Base-by-base conservation (phyloP, 805 yeast genomes). In the Metschnikowia drakensbergensis region DNA sequence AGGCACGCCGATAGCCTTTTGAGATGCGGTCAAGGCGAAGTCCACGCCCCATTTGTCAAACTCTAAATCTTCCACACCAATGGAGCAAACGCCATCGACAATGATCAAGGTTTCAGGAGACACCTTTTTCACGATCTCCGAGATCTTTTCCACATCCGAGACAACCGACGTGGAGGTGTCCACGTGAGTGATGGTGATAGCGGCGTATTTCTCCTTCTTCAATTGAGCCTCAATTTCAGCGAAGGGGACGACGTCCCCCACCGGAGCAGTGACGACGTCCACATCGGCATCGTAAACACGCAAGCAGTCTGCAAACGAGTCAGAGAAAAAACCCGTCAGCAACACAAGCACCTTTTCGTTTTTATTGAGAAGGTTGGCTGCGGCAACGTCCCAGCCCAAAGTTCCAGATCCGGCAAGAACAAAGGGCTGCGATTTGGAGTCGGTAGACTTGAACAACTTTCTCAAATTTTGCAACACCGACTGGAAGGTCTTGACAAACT, bases 101-200 rank as follows among this genome's bases (percentile, higher is more conserved):
- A 89, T 72, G 46, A 92, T 75, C 52, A 92, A 76, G 25, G 97
- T 81, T 29, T 86, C 86, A 46, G 98, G 97, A 3, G 89, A 79
- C 1, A 75, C 69, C 53, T 70, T 62, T 59, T 82, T 80, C 51
- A 87, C 84, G n/a, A 83, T 55, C 45, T 67, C 69, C 27, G 95
- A 68, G 49, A 90, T 75, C 13, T 74, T 71, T 61, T 80, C 74
- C 53, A 92, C 83, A 61, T 87, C 85, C 39, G 83, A 74, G 36
- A 90, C 79, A 37, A 92, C 96, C n/a, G 96, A 96, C 32, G 97
- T 89, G 1, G 97, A 89, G 39, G 98, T 94, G 67, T 94, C 99
- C 34, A 94, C 97, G 59, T 92, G 98, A 37, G 97, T 92, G 60
- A 91, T 79, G 42, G 96, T 88, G 58, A 92, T 76, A 46, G 87